Base-by-base conservation (phyloP, 2,329 filamentous ascomycete species). In the Fusarium mangiferae region DNA sequence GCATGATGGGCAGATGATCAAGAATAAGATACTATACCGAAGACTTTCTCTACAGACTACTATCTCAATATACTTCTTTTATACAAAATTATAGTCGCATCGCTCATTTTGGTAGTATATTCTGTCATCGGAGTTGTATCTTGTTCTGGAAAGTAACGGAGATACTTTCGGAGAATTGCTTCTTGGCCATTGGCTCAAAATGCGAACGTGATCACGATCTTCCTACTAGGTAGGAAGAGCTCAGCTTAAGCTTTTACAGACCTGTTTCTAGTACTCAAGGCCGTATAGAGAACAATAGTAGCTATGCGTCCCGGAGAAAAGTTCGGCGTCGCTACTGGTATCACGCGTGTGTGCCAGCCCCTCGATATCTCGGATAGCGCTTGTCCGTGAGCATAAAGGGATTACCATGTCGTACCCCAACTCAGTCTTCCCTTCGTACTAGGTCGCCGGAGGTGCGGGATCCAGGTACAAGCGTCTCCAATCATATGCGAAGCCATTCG, bases 51-150 rank as follows among this genome's bases (percentile, higher is more conserved):
- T 3, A 12, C 41, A 18, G 12, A 41, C 10, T 26, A 17, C 1
- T n/a, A 38, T 54, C 14, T 7, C 3, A 3, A 17, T 20, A 38
- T 28, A n/a, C 2, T 28, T 22, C 3, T 70, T 39, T 68, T 70
- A 70, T 70, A 70, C 13, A 52, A 45, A 49, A 8, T 10, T 24
- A 55, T 46, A 45, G 49, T 59, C 24, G 26, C 28, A 62, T 66
- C 26, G 36, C 44, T 33, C 45, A 39, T 38, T n/a, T 39, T 41
- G 18, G 63, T 22, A 45, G 35, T 57, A 28, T 35, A 58, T 68
- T 74, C 73, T 58, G 70, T 76, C 74, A 76, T 76, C 73, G 74
- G 71, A 30, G 36, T 7, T 73, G 48, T 70, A 51, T 41, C 74
- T 76, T 42, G 45, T 70, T 68, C n/a, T 56, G 71, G 74, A 46